These are phyloP conservation scores for Schizochytrium sp. DNA, from an alignment of 108 stramenopile species.

Conservation along the genomic window DNA sequence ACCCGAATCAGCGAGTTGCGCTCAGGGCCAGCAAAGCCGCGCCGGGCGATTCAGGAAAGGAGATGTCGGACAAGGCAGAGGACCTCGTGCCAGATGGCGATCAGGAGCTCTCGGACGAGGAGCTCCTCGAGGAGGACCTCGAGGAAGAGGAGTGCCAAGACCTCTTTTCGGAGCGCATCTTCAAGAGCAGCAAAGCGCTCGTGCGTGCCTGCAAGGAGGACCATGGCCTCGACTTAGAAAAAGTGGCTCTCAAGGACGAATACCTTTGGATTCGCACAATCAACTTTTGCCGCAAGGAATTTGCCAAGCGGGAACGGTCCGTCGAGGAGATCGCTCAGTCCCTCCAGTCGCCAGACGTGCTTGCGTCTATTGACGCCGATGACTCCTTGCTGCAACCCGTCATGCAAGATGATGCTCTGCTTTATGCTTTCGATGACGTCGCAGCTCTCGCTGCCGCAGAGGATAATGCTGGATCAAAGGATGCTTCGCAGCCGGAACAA, in stretches of 20 bases:
- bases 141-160: conserved; percentile 3
- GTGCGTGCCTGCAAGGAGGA: background rate
- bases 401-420: background rate
- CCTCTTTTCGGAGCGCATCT: background rate
- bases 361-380: background rate
- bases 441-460: background rate
- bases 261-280: background rate
- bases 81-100: background rate
- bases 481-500: background rate
- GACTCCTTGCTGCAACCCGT: background rate
- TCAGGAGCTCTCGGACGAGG: background rate
- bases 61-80: too few species aligned
- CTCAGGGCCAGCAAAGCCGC: too few species aligned
- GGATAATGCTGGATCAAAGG: background rate
- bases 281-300: background rate
- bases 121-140: background rate
- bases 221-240: background rate
- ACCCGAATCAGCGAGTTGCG: too few species aligned
- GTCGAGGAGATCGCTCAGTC: background rate
- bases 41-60: too few species aligned
- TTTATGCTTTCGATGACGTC: background rate
- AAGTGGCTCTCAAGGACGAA: background rate
- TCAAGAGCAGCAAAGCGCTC: background rate
- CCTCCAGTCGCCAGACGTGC: background rate
- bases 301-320: background rate